These are phyloP conservation scores for Graphilbum sp. DNA, from an alignment of 2,329 filamentous ascomycete genomes.

Conservation along the genomic window DNA sequence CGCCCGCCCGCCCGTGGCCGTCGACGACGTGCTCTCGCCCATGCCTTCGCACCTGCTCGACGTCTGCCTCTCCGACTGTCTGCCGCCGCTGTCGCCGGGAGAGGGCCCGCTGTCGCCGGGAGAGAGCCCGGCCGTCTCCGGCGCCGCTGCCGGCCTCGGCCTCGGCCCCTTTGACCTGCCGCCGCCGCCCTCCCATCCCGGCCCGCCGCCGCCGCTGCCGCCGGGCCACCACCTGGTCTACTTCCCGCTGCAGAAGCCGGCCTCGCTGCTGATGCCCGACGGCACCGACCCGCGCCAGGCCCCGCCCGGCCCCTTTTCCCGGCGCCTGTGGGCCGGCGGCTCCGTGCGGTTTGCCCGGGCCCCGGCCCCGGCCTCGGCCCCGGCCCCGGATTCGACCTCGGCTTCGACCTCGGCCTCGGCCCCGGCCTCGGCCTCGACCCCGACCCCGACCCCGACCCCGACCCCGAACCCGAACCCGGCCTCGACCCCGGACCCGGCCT, in stretches of 20 bases:
- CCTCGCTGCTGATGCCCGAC: slow-evolving; percentile 53
- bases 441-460: too few species aligned
- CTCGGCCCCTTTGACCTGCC: slow-evolving; percentile 1
- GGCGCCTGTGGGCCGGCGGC: slow-evolving; percentile 84
- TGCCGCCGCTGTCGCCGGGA: too few species aligned
- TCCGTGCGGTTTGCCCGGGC: slow-evolving; percentile 28
- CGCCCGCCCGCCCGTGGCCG: slow-evolving; percentile 15
- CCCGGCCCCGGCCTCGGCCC: too few species aligned
- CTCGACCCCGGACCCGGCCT: too few species aligned
- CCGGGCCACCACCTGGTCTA: slow-evolving; percentile 72
- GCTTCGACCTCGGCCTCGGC: too few species aligned
- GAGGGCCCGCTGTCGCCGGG: too few species aligned
- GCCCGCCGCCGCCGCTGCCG: slow-evolving; percentile 23
- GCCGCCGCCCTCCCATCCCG: not conserved
- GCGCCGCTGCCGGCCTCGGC: not conserved
- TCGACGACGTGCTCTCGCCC: slow-evolving; percentile 32
- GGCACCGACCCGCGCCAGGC: slow-evolving; percentile 70
- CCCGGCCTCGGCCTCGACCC: slow-evolving; percentile 15
- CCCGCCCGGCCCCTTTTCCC: slow-evolving; percentile 54
- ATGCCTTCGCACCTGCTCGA: slow-evolving; percentile 50
- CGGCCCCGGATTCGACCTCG: too few species aligned
- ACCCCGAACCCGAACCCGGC: slow-evolving; percentile 10
- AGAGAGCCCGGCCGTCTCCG: not conserved
- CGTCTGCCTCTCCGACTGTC: slow-evolving; percentile 30
- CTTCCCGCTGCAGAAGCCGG: slow-evolving; percentile 56